Percentiles rank a stretch among this genome's conserved stretches.
Evolutionary conservation across 495 filamentous ascomycete genomes (phyloP).

Genomic region (Podospora anserina): DNA sequence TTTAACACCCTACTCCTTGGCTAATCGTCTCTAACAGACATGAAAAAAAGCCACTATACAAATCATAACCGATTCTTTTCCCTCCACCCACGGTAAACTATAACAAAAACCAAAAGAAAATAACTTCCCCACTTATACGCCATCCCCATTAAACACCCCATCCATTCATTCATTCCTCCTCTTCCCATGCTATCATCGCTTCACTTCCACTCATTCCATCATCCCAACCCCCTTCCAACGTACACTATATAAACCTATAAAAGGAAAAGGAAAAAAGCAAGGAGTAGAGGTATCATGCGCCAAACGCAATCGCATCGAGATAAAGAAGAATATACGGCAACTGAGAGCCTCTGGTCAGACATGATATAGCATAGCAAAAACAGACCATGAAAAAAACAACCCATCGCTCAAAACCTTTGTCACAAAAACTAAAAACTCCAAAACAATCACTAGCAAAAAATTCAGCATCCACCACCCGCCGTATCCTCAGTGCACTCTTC

Average conservation of each 20-base stretch:
- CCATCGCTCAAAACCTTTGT: not conserved
- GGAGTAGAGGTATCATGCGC: not conserved
- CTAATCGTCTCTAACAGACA: too few species aligned
- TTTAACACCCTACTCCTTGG: too few species aligned
- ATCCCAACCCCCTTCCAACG: not conserved
- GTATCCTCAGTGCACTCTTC: slow-evolving; percentile 32
- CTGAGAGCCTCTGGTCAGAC: not conserved
- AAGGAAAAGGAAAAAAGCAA: not conserved
- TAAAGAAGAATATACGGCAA: not conserved
- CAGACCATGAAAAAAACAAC: not conserved
- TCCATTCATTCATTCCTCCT: too few species aligned
- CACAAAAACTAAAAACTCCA: not conserved
- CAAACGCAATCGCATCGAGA: not conserved
- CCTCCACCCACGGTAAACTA: not conserved
- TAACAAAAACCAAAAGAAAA: not conserved
- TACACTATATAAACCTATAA: not conserved
- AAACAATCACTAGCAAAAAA: not conserved
- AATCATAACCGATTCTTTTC: too few species aligned
- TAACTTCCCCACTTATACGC: too few species aligned
- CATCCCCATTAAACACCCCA: too few species aligned
- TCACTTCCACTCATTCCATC: not conserved
- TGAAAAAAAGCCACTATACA: too few species aligned
- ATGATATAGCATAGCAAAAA: not conserved
- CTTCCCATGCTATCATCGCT: not conserved
- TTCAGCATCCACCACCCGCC: slow-evolving; percentile 25